Evolutionary conservation across 2,329 filamentous ascomycete genomes (phyloP).

Genomic region (Colletotrichum destructivum): DNA sequence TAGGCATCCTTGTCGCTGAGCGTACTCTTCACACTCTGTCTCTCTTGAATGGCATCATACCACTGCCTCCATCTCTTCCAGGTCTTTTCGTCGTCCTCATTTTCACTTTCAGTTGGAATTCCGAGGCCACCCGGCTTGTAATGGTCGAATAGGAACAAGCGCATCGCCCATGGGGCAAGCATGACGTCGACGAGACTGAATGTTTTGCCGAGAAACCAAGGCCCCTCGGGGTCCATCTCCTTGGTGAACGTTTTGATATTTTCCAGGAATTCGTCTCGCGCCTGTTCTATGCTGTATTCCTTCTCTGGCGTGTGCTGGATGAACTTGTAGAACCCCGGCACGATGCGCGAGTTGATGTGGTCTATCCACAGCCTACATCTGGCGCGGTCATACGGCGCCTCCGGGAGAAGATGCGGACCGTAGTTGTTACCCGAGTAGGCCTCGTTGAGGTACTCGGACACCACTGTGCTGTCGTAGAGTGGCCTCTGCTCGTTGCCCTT

Average conservation of each 20-base stretch:
- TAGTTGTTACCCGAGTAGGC: conserved; percentile 68
- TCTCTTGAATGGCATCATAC: conserved; percentile 70
- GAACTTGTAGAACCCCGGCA: conserved; percentile 78
- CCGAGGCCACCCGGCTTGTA: conserved; percentile 74
- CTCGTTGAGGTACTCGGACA: conserved; percentile 85
- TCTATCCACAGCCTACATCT: conserved; percentile 81
- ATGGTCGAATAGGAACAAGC: conserved; percentile 81
- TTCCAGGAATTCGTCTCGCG: conserved; percentile 70
- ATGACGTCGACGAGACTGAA: conserved; percentile 80
- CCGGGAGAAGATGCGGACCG: conserved; percentile 69
- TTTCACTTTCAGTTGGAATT: conserved; percentile 53
- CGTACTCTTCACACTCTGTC: conserved; percentile 77
- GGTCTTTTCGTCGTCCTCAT: conserved; percentile 63
- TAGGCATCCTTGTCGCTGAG: conserved; percentile 79
- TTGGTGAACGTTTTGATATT: conserved; percentile 72
- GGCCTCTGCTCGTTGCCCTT: conserved; percentile 63
- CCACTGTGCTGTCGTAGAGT: conserved; percentile 80
- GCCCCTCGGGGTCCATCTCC: conserved; percentile 71
- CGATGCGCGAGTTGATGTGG: conserved; percentile 76
- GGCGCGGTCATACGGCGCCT: conserved; percentile 75
- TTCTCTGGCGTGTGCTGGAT: conserved; percentile 69
- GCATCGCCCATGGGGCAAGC: conserved; percentile 80
- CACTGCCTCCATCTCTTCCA: conserved; percentile 79
- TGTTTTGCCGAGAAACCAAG: conserved; percentile 76
- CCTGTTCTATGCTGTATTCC: conserved; percentile 64